These are phyloP conservation scores for Agaricus subrufescens DNA, from an alignment of 768 basidiomycete species.

Conservation along the genomic window DNA sequence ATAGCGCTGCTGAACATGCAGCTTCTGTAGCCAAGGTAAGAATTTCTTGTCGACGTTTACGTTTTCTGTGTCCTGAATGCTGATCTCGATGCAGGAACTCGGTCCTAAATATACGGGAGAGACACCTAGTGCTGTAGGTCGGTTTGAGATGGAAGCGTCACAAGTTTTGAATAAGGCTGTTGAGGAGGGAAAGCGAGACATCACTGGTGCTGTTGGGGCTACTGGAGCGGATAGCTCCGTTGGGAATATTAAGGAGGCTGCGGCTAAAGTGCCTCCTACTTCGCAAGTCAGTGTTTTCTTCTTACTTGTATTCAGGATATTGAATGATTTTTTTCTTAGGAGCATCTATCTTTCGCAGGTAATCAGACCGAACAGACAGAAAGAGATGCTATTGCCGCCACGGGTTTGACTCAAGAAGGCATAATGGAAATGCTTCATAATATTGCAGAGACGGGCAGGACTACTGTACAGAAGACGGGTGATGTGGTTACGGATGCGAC, in stretches of 20 bases:
- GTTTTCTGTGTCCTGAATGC: neutral
- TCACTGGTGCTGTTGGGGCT: constrained; percentile 41
- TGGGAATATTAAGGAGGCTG: constrained; percentile 49
- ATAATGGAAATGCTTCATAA: constrained; percentile 1
- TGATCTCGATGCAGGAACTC: constrained; percentile 16
- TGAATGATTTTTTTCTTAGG: neutral
- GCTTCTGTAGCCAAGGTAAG: constrained; percentile 50
- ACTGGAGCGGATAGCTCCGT: constrained; percentile 40
- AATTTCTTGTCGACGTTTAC: neutral
- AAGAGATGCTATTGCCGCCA: neutral
- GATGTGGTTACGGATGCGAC: neutral
- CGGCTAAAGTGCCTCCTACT: constrained; percentile 36
- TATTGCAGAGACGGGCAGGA: neutral
- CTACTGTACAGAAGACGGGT: constrained; percentile 3
- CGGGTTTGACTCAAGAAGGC: neutral
- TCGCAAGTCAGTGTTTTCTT: constrained; percentile 34
- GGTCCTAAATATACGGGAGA: constrained; percentile 30
- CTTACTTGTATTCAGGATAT: neutral
- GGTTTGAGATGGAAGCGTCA: constrained; percentile 29
- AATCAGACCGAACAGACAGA: neutral
- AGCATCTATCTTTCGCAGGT: neutral
- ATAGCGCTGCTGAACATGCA: constrained; percentile 45
- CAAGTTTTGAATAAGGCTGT: constrained; percentile 46
- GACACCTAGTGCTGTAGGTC: constrained; percentile 27
- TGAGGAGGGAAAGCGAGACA: constrained; percentile 48